phyloP scores from a whole-genome alignment of 2,329 filamentous ascomycete genomes.

The Plectosphaerella cucumerina region DNA sequence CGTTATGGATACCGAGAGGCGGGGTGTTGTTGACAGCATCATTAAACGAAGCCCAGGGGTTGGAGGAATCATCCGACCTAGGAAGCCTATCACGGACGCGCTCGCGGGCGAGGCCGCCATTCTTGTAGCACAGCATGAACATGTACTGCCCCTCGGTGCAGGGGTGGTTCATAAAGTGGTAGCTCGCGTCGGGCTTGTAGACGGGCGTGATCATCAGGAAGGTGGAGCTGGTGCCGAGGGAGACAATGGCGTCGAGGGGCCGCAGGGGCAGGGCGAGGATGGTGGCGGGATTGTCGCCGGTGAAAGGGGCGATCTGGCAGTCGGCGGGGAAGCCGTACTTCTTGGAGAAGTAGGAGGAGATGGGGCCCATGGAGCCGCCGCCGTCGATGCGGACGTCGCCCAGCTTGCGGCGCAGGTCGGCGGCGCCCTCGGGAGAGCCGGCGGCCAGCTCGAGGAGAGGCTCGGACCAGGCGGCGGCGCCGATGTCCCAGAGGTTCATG shows the following conservation, averaged over 20 bases:
- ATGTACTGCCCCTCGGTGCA: conserved; percentile 89
- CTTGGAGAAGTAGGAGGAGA: conserved; percentile 73
- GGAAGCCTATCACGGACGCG: conserved; percentile 80
- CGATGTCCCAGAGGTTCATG: conserved; percentile 95
- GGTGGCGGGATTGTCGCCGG: conserved; percentile 93
- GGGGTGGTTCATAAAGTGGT: conserved; percentile 98
- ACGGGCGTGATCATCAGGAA: conserved; percentile 96
- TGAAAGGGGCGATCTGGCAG: conserved; percentile 80
- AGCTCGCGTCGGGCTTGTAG: conserved; percentile 84
- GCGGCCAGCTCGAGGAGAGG: conserved; percentile 72
- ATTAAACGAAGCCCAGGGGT: conserved; percentile 61
- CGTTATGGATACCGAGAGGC: conserved; percentile 58
- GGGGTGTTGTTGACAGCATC: conserved; percentile 62
- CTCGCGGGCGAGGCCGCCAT: conserved; percentile 89
- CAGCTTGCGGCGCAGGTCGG: conserved; percentile 67
- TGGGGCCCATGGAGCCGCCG: conserved; percentile 69
- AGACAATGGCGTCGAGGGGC: conserved; percentile 88
- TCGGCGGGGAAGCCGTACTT: conserved; percentile 73
- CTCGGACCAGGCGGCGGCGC: conserved; percentile 67
- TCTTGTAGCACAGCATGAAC: conserved; percentile 99
- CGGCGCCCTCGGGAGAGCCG: conserved; percentile 52
- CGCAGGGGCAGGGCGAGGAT: conserved; percentile 87
- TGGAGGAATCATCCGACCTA: conserved; percentile 27
- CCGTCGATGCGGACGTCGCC: conserved; percentile 78
- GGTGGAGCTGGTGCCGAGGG: conserved; percentile 89